Percentiles rank a stretch among this genome's conserved stretches.
Conservation (phyloP, 768 basidiomycete genomes). For the Lepiota venenata region DNA sequence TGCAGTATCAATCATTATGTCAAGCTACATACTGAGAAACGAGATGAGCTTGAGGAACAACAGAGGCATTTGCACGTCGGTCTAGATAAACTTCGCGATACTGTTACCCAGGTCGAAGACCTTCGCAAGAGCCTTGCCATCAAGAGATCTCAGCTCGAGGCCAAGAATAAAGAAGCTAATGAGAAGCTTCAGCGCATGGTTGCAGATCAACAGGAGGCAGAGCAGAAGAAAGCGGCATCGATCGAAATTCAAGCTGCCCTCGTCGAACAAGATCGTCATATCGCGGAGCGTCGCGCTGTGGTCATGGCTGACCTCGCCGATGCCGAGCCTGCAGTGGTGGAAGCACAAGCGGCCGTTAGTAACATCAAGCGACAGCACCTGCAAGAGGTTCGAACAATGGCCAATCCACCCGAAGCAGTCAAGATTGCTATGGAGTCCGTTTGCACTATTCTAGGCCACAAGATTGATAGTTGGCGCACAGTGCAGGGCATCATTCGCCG, state of each 20-base stretch:
- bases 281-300: conserved; percentile 81
- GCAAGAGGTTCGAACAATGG: conserved; percentile 97
- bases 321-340: conserved; percentile 94
- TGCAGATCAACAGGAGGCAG: conserved; percentile 96
- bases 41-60: conserved; percentile 96
- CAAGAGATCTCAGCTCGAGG: conserved; percentile 88
- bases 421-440: conserved; percentile 99
- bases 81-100: conserved; percentile 92
- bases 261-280: conserved; percentile 86
- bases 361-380: conserved; percentile 95
- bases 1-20: conserved; percentile 96
- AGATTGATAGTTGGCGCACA: conserved; percentile 95
- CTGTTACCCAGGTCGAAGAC: conserved; percentile 96
- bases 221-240: conserved; percentile 96
- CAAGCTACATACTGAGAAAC: conserved; percentile 90
- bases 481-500: conserved; percentile 95
- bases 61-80: conserved; percentile 98
- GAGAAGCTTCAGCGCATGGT: conserved; percentile 98
- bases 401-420: conserved; percentile 96
- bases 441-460: conserved; percentile 93
- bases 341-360: conserved; percentile 94
- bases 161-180: conserved; percentile 94
- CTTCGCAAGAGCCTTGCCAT: conserved; percentile 91
- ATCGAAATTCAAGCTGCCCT: conserved; percentile 94
- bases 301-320: conserved; percentile 96